Evolutionary conservation across 805 yeast genomes (phyloP).

Genomic region (Barnettozyma californica): DNA sequence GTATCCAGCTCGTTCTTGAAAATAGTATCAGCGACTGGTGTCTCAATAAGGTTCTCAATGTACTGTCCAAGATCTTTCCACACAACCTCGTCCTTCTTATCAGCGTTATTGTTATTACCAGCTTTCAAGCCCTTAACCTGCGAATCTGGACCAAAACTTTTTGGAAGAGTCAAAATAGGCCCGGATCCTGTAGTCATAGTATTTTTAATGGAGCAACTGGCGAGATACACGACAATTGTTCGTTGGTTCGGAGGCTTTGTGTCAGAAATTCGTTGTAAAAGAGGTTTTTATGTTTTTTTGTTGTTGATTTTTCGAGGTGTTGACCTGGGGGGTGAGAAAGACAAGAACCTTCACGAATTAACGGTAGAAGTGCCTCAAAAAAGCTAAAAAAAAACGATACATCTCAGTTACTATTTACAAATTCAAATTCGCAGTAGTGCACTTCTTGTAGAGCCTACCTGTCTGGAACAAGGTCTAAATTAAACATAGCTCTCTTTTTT

Average conservation of each 20-base stretch:
- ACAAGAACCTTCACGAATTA: not conserved
- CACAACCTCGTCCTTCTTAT: conserved; percentile 13
- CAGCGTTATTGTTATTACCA: not conserved
- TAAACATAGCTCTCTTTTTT: too few species aligned
- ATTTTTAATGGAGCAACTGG: not conserved
- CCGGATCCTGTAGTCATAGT: conserved; percentile 24
- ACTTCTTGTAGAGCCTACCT: too few species aligned
- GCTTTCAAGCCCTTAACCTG: conserved; percentile 22
- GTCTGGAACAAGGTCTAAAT: too few species aligned
- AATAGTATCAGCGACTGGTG: conserved; percentile 5
- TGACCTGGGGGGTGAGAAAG: not conserved
- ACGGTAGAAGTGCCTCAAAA: not conserved
- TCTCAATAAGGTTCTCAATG: conserved; percentile 23
- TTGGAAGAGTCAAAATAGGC: conserved; percentile 13
- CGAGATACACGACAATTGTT: not conserved
- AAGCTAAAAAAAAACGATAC: not conserved
- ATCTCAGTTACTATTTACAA: too few species aligned
- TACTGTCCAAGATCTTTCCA: conserved; percentile 31
- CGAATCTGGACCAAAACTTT: conserved; percentile 24
- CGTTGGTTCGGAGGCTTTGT: not conserved
- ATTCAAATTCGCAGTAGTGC: too few species aligned
- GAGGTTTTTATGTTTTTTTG: not conserved
- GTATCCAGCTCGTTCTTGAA: conserved; percentile 20
- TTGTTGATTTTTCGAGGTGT: not conserved
- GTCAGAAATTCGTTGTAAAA: not conserved